A percentile compares a stretch with the other conserved stretches of the same genome.
These are phyloP conservation scores for Wickerhamiella parazyma DNA, from an alignment of 805 yeast species.

Conservation along the genomic window DNA sequence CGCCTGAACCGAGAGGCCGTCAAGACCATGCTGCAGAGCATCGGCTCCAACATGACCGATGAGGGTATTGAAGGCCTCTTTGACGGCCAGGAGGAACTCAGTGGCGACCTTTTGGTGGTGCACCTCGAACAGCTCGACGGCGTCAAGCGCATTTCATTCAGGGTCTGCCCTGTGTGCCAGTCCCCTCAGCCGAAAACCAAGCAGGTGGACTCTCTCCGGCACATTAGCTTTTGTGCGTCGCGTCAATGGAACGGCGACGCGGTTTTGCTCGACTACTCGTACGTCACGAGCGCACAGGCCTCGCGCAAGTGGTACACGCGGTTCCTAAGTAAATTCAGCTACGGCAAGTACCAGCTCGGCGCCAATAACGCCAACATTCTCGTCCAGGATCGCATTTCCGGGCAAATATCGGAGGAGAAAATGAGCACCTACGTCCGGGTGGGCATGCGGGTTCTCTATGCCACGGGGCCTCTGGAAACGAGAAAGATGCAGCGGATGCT, in stretches of 20 bases:
- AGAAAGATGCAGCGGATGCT: conserved; percentile 61
- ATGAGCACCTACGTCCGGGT: conserved; percentile 79
- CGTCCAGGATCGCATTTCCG: conserved; percentile 84
- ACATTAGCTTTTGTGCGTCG: conserved; percentile 73
- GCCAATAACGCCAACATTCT: conserved; percentile 85
- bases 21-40: conserved; percentile 46
- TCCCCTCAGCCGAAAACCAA: conserved; percentile 42
- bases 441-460: conserved; percentile 73
- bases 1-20: conserved; percentile 46
- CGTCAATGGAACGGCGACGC: conserved; percentile 61
- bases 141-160: conserved; percentile 41
- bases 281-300: conserved; percentile 69
- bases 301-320: conserved; percentile 81
- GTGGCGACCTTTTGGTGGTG: conserved; percentile 40
- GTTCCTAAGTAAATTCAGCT: conserved; percentile 66
- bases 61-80: conserved; percentile 24
- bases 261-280: conserved; percentile 43
- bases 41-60: conserved; percentile 38
- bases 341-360: conserved; percentile 78
- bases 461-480: conserved; percentile 76
- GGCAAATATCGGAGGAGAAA: conserved; percentile 81
- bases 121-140: conserved; percentile 34
- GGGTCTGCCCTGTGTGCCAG: conserved; percentile 71
- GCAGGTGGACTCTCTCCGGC: conserved; percentile 43
- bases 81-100: conserved; percentile 25